Base-by-base conservation (phyloP, 768 basidiomycete genomes). In the Erythrobasidium yunnanense region DNA sequence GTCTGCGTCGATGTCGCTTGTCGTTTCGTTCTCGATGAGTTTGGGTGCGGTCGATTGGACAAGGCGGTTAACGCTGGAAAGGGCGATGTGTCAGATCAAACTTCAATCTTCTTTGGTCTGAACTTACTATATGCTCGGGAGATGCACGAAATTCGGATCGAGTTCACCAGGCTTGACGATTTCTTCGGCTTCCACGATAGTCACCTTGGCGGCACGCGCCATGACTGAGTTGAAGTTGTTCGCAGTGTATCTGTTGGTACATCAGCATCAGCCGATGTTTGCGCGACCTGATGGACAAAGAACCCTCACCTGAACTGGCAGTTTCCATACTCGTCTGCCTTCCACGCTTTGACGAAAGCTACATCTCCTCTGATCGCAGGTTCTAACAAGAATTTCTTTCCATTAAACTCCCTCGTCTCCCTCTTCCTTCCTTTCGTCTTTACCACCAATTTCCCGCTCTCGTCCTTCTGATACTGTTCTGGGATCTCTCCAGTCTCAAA, bases 131-230 rank as follows among this genome's bases (percentile, higher is more conserved):
- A 73, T 69, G 17, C 71, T 71, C 2, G 75, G 73, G 2, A 75
- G 68, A 67, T 75, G 90, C 60, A 95, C 84, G 27, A 83, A 79
- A 72, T 87, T 85, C 17, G 90, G 86, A 54, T 87, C 87, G 66
- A 95, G 78, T 5, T 84, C 81, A 13, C 90, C 90, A 30, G 83
- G 78, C 1, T 90, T 86, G 25, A 93, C 88, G 65, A 95, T 90
- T 70, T 89, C 79, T 73, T 95, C 90, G 0, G 90, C 90, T 81
- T 95, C 90, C 57, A 95, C 86, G 67, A 95, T 88, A 5, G 90
- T 92, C 55, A 92, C 72, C 71, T 85, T 87, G 0, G 90, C 90
- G 55, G 88, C 87, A 72, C 87, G 85, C 1, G 87, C 91, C 90
- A 93, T 92, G 18, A 82, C 84, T 2, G 83, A 81, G 73, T 79